These are phyloP conservation scores for Zoysia japonica DNA, from an alignment of 176 grass and related monocot species.

Conservation along the genomic window DNA sequence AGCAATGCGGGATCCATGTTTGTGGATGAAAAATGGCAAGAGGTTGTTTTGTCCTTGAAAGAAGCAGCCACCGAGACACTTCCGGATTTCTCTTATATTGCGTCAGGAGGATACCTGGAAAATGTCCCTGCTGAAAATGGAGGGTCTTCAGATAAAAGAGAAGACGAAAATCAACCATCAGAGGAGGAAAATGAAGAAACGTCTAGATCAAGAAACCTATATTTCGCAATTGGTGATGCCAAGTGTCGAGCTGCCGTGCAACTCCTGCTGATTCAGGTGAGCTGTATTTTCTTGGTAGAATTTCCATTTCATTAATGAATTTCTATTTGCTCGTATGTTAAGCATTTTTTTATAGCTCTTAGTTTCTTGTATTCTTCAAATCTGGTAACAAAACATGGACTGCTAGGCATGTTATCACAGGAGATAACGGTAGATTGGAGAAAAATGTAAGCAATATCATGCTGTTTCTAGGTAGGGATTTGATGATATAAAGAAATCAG, in stretches of 20 bases:
- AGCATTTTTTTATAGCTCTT: constrained; percentile 5
- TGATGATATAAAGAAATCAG: neutral
- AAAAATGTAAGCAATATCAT: constrained; percentile 11
- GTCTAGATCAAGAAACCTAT: constrained; percentile 75
- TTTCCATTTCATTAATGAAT: neutral
- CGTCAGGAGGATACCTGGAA: constrained; percentile 76
- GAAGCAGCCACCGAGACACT: constrained; percentile 83
- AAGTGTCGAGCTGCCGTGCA: constrained; percentile 97
- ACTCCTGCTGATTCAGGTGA: constrained; percentile 97
- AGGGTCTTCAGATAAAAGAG: constrained; percentile 56
- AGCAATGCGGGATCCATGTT: constrained; percentile 93
- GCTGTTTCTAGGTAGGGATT: constrained; percentile 5
- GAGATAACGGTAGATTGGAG: neutral
- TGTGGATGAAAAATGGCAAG: constrained; percentile 85
- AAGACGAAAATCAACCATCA: constrained; percentile 53
- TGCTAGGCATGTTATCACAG: constrained; percentile 18
- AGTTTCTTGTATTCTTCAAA: constrained; percentile 27
- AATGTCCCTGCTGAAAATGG: constrained; percentile 58
- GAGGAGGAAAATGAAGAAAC: constrained; percentile 65
- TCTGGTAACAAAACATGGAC: neutral
- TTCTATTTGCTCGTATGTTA: constrained; percentile 12
- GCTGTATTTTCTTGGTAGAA: constrained; percentile 31
- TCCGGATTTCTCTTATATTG: constrained; percentile 88
- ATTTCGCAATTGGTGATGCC: constrained; percentile 90
- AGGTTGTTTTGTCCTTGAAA: constrained; percentile 89